Conservation (phyloP, 2,329 filamentous ascomycete species). For the Hirsutella thompsonii region DNA sequence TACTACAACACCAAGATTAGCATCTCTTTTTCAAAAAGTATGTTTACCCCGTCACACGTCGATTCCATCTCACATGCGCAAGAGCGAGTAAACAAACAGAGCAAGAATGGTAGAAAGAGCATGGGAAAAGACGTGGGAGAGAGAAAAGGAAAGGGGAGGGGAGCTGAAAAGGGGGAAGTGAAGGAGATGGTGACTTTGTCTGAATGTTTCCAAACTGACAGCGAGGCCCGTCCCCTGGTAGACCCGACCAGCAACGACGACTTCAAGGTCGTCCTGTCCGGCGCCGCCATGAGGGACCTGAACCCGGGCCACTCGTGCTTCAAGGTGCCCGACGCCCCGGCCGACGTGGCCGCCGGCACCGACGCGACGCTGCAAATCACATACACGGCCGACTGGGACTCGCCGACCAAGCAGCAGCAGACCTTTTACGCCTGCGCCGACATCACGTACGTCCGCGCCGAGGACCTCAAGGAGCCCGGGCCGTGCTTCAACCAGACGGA, state of each 20-base stretch:
- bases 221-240: slow-evolving; percentile 5
- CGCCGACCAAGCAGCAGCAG: slow-evolving; percentile 27
- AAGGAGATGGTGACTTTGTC: too few species aligned
- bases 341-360: slow-evolving; percentile 20
- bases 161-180: too few species aligned
- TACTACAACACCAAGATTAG: slow-evolving; percentile 35
- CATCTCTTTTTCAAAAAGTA: slow-evolving; percentile 36
- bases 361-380: slow-evolving; percentile 36
- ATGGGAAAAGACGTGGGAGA: too few species aligned
- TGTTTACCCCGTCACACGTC: slow-evolving; percentile 3
- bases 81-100: too few species aligned
- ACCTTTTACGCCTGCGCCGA: slow-evolving; percentile 38
- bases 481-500: slow-evolving; percentile 32
- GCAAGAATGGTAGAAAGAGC: too few species aligned
- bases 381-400: slow-evolving; percentile 31
- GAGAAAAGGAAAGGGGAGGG: too few species aligned
- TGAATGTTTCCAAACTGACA: too few species aligned
- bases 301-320: slow-evolving; percentile 34
- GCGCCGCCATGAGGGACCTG: slow-evolving; percentile 22
- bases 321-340: slow-evolving; percentile 19
- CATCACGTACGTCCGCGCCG: slow-evolving; percentile 25
- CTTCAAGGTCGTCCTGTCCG: slow-evolving; percentile 23
- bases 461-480: slow-evolving; percentile 17
- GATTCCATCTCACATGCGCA: neutral
- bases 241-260: slow-evolving; percentile 26